Base-by-base conservation (phyloP, 1,284 basidiomycete species). In the Puccinia polysora region DNA sequence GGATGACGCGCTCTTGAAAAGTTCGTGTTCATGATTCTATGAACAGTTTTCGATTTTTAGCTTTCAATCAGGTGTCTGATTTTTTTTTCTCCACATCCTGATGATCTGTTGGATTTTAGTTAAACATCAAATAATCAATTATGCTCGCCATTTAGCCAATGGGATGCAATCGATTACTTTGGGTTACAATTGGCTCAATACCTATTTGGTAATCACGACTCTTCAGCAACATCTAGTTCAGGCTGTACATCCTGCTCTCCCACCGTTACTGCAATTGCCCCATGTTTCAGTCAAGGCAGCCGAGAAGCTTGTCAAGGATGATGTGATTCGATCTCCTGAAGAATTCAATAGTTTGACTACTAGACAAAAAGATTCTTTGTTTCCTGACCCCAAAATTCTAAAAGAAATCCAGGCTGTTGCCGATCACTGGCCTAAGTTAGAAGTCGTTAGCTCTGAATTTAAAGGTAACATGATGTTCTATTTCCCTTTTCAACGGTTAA, bases 101-200 rank as follows among this genome's bases (percentile, higher is more conserved):
- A n/a, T n/a, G n/a, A 14, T 25, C 1, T 34, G 20, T 45, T 32
- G 6, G 18, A 15, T 62, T 28, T 23, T 73, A 77, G 78, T 76
- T 50, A 76, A 76, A 73, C 76, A 76, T 60, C 50, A 67, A 3
- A 76, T 76, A 12, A 74, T 78, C 34, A 65, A 76, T 50, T 74
- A 75, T 67, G 77, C 77, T 2, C 75, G 76, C n/a, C 74, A 75
- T 78, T 84, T 67, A 78, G 93, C 45, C 83, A 93, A 18, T 83
- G 90, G 91, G 0, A 83, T 97, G 58, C 83, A 93, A 73, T 89
- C 87, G 76, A 91, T 97, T 77, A 84, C 88, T 0, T 84, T 90
- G 25, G 85, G 93, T 0, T 90, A 93, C 77, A 93, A 87, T 79
- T 98, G 94, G 93, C 86, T 97, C n/a, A 79, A 85, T 12, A 88